Evolutionary conservation across 2,329 filamentous ascomycete species (phyloP).

Genomic region (Xylariaceae sp.): DNA sequence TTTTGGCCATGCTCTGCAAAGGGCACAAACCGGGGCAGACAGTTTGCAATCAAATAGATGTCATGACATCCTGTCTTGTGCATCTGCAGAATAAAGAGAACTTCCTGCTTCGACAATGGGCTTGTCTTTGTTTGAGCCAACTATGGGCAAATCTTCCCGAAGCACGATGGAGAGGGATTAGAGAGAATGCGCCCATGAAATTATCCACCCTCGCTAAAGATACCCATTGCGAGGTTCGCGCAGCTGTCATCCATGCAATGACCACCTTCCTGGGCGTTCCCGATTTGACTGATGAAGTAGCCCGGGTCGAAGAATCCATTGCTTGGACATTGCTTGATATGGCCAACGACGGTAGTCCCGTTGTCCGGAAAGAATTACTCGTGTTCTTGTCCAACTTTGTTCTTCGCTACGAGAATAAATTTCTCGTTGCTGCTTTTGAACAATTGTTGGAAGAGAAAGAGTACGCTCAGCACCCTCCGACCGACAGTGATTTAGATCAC

Average conservation of each 20-base stretch:
- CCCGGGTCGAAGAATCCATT: constrained; percentile 84
- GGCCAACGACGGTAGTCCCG: constrained; percentile 87
- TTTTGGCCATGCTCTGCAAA: constrained; percentile 95
- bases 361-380: constrained; percentile 89
- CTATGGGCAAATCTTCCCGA: constrained; percentile 88
- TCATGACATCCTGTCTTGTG: constrained; percentile 81
- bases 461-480: constrained; percentile 54
- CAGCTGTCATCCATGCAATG: constrained; percentile 88
- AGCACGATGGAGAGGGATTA: constrained; percentile 93
- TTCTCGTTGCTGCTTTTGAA: constrained; percentile 87
- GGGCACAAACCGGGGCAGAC: constrained; percentile 87
- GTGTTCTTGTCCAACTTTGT: constrained; percentile 94
- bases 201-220: constrained; percentile 79
- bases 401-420: constrained; percentile 85
- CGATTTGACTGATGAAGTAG: constrained; percentile 86
- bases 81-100: constrained; percentile 86
- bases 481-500: constrained; percentile 53
- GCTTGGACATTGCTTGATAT: constrained; percentile 86
- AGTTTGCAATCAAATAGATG: constrained; percentile 84
- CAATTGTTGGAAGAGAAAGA: constrained; percentile 81
- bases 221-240: constrained; percentile 84
- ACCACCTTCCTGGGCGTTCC: constrained; percentile 93
- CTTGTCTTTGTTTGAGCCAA: constrained; percentile 90
- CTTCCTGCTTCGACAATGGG: constrained; percentile 87
- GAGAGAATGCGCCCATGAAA: constrained; percentile 77